phyloP scores from a whole-genome alignment of 352 stramenopile species.

The Globisporangium splendens region DNA sequence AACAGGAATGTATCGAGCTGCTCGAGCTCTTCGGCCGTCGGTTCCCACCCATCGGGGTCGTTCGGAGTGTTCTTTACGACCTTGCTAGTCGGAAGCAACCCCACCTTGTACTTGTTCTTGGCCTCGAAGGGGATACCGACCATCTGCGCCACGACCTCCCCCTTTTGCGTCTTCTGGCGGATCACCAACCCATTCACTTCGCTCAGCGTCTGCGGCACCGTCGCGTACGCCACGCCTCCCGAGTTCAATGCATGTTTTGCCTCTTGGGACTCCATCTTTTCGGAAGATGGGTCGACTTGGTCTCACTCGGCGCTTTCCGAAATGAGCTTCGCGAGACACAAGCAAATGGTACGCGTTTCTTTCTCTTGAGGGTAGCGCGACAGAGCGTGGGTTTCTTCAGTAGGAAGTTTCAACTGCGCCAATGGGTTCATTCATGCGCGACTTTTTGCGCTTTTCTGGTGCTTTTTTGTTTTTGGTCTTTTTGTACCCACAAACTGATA shows the following conservation, averaged over 20 bases:
- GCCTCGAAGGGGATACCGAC: constrained; percentile 48
- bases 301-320: no score
- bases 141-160: constrained; percentile 45
- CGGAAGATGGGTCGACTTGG: no score
- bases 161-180: constrained; percentile 46
- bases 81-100: constrained; percentile 39
- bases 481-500: no score
- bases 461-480: no score
- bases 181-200: constrained; percentile 44
- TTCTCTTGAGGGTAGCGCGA: no score
- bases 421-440: no score
- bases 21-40: constrained; percentile 37
- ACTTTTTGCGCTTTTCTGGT: no score
- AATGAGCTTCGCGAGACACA: no score
- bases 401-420: no score
- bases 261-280: no score
- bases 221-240: constrained; percentile 9
- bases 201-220: constrained; percentile 29
- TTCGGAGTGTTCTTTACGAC: constrained; percentile 44
- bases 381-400: no score
- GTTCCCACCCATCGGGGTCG: constrained; percentile 45
- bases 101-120: constrained; percentile 61
- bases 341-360: no score
- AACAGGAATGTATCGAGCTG: constrained; percentile 45
- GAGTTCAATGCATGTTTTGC: not conserved